Evolutionary conservation across 192 early-diverging fungal species (phyloP).

Genomic region (Bifiguratus adelaidae): DNA sequence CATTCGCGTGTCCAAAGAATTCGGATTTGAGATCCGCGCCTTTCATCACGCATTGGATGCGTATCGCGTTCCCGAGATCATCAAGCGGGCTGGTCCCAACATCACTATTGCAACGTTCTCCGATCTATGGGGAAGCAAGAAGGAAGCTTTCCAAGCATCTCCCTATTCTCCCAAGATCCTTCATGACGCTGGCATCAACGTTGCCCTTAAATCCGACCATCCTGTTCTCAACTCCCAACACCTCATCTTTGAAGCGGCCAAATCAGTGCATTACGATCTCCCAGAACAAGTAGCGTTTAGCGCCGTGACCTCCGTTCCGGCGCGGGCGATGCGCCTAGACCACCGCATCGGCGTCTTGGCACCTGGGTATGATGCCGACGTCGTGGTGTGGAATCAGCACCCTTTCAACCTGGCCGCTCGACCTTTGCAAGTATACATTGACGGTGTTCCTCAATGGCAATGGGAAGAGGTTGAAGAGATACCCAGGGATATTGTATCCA

Average conservation of each 20-base stretch:
- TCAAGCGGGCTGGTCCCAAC: conserved; percentile 42
- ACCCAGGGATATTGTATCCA: conserved; percentile 15
- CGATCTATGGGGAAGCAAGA: conserved; percentile 55
- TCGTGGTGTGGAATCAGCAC: conserved; percentile 67
- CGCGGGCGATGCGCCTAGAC: conserved; percentile 55
- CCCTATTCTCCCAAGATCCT: conserved; percentile 48
- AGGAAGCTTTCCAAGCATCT: conserved; percentile 60
- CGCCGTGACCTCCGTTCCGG: conserved; percentile 63
- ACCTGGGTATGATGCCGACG: conserved; percentile 67
- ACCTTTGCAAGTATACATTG: conserved; percentile 64
- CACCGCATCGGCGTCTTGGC: conserved; percentile 54
- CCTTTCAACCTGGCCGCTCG: conserved; percentile 58
- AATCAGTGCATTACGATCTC: conserved; percentile 62
- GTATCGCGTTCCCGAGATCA: conserved; percentile 50
- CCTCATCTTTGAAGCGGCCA: conserved; percentile 69
- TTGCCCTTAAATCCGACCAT: conserved; percentile 72
- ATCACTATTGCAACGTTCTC: conserved; percentile 68
- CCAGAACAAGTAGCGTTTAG: conserved; percentile 40
- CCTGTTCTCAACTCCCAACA: conserved; percentile 53
- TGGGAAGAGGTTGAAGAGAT: conserved; percentile 3
- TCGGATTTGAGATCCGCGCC: conserved; percentile 56
- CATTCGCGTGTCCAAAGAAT: conserved; percentile 60
- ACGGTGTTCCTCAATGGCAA: conserved; percentile 53
- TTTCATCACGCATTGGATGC: conserved; percentile 78
- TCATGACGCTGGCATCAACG: conserved; percentile 53